Evolutionary conservation across 495 filamentous ascomycete genomes (phyloP), one percentile per base, ranked within the genome.

Genomic region (Bryoglossum gracile): DNA sequence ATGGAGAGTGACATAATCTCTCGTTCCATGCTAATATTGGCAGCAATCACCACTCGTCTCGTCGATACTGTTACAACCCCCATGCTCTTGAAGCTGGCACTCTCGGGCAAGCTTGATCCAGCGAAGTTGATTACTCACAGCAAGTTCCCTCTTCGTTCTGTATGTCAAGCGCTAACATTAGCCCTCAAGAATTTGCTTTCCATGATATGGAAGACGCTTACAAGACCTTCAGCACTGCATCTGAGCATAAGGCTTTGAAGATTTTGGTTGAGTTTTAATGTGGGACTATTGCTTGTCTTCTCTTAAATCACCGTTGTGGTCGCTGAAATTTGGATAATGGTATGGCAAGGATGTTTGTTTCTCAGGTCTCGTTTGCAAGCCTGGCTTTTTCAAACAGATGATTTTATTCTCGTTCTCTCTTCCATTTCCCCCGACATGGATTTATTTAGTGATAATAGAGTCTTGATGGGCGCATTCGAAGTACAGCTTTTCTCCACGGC

Each of bases 11-110:
- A 14, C n/a, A n/a, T n/a, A n/a, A n/a, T n/a, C n/a, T 35, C 13
- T n/a, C 3, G 13, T 11, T 10, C 18, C 34, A 39, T 30, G 19
- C 43, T 53, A 43, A 58, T 55, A 36, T 34, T 48, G 11, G 3
- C 33, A 72, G 71, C 62, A 43, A 68, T 75, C 36, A 68, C 69
- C 14, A 72, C 65, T 37, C 52, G 63, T 0, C 53, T 77, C 0
- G 70, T 74, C 2, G 68, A 73, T 51, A 58, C 68, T 8, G 63
- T 63, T 8, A 69, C 69, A 1, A 73, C 69, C 1, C 66, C 68
- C 4, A 64, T 63, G 49, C 53, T 75, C 14, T 47, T 74, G 30
- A 63, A 65, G 48, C 59, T 75, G 38, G 58, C 69, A 6, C 53
- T 63, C 10, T 58, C 69, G 0, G 58, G 59, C 1, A 64, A 64